A percentile compares a stretch with the other conserved stretches of the same genome.
These are phyloP conservation scores for Hypoxylon sp. DNA, from an alignment of 2,329 filamentous ascomycete genomes.

Conservation along the genomic window DNA sequence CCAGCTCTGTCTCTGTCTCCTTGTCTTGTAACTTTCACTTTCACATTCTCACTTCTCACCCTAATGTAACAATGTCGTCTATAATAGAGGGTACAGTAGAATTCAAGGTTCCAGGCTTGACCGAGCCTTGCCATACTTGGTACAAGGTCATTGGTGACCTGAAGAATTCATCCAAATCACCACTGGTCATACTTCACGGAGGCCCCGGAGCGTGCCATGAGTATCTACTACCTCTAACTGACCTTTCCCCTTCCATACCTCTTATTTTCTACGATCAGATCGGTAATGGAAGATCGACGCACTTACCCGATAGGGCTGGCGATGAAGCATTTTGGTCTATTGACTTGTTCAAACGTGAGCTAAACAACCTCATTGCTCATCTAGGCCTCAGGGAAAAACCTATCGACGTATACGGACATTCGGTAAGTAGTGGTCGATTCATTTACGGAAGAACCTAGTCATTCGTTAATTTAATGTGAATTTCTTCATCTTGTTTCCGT, in stretches of 20 bases:
- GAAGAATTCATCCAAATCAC: slow-evolving; percentile 14
- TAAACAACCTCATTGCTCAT: slow-evolving; percentile 62
- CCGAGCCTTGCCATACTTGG: slow-evolving; percentile 31
- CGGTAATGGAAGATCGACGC: slow-evolving; percentile 65
- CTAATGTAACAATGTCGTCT: background rate
- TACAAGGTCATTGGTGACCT: slow-evolving; percentile 45
- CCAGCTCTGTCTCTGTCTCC: too few relatives aligned
- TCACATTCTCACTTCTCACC: background rate
- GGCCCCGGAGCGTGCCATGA: slow-evolving; percentile 59
- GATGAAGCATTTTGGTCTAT: slow-evolving; percentile 64
- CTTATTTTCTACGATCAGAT: slow-evolving; percentile 70
- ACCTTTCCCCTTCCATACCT: slow-evolving; percentile 58
- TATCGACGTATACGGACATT: slow-evolving; percentile 65
- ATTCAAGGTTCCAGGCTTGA: slow-evolving; percentile 17
- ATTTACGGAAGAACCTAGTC: background rate
- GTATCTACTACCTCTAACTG: slow-evolving; percentile 58
- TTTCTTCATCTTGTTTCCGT: background rate
- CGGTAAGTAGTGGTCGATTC: slow-evolving; percentile 24
- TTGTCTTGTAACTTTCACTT: background rate
- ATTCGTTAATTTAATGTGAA: background rate
- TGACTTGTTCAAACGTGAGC: slow-evolving; percentile 63
- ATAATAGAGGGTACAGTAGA: slow-evolving; percentile 6
- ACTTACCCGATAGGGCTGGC: slow-evolving; percentile 61
- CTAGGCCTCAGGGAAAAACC: slow-evolving; percentile 56
- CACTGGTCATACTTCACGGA: slow-evolving; percentile 48